Percentiles rank a stretch among this genome's conserved stretches.
Evolutionary conservation across 1,139 yeast genomes (phyloP).

Genomic region (Yamadazyma buinensis): DNA sequence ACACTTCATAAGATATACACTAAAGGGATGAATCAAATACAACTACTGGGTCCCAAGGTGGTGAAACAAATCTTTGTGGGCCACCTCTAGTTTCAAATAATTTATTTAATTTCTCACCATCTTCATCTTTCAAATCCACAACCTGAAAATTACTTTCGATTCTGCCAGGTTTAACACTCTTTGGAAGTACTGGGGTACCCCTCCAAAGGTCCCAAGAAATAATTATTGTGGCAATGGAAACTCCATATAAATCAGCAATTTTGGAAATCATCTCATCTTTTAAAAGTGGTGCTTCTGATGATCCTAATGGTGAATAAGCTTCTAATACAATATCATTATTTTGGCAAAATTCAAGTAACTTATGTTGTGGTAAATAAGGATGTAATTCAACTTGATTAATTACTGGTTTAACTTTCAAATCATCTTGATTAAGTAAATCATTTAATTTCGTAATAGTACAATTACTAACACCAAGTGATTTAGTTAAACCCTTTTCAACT

Average conservation of each 20-base stretch:
- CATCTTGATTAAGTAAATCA: slow-evolving; percentile 45
- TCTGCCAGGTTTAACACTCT: slow-evolving; percentile 61
- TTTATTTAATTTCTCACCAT: slow-evolving; percentile 45
- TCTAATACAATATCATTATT: slow-evolving; percentile 56
- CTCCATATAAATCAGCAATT: slow-evolving; percentile 55
- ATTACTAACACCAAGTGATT: slow-evolving; percentile 79
- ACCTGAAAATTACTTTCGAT: slow-evolving; percentile 54
- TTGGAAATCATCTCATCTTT: slow-evolving; percentile 43
- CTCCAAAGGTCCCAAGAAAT: slow-evolving; percentile 73
- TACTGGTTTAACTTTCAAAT: slow-evolving; percentile 55
- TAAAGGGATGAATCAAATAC: slow-evolving; percentile 15
- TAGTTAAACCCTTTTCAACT: slow-evolving; percentile 49
- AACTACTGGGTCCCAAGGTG: slow-evolving; percentile 30
- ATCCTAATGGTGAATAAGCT: slow-evolving; percentile 81
- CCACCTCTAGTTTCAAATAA: slow-evolving; percentile 43
- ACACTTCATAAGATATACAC: no score
- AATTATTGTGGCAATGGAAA: slow-evolving; percentile 57
- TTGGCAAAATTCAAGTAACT: slow-evolving; percentile 53
- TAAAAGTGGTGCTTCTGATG: slow-evolving; percentile 62
- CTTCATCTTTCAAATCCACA: slow-evolving; percentile 50
- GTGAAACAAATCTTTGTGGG: slow-evolving; percentile 45
- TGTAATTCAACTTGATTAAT: slow-evolving; percentile 74
- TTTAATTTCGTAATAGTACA: slow-evolving; percentile 50
- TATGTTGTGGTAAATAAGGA: slow-evolving; percentile 69
- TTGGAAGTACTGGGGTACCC: slow-evolving; percentile 70